Conservation (phyloP, 2,329 filamentous ascomycete species). For the Aspergillus pseudonomiae region DNA sequence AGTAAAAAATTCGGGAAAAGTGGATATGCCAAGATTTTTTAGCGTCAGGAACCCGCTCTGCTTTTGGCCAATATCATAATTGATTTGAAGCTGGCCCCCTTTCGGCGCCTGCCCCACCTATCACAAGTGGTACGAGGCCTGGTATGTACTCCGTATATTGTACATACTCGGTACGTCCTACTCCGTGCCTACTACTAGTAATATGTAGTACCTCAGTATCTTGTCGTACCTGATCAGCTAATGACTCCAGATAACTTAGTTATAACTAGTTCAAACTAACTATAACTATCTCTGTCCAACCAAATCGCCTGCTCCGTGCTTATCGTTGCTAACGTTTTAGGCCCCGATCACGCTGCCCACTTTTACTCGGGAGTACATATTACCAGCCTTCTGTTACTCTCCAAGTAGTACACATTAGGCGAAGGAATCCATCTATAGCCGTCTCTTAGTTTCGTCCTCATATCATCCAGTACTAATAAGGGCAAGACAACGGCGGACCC, state of each 20-base stretch:
- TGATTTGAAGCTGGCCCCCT: not conserved
- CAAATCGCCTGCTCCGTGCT: not conserved
- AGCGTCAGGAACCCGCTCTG: conserved; percentile 32
- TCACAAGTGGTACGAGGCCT: not conserved
- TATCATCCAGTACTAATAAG: not conserved
- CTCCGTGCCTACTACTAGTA: not conserved
- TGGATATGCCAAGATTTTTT: conserved; percentile 11
- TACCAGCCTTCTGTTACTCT: not conserved
- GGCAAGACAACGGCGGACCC: not conserved
- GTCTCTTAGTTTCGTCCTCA: not conserved
- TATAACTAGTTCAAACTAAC: too few species aligned
- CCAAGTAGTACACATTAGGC: not conserved
- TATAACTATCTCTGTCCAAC: not conserved
- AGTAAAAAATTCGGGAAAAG: conserved; percentile 7
- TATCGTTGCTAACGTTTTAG: not conserved
- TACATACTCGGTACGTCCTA: not conserved
- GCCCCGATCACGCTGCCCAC: not conserved
- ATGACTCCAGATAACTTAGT: not conserved
- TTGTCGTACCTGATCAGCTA: not conserved
- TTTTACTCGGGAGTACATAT: not conserved
- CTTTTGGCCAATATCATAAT: conserved; percentile 21
- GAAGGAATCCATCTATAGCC: not conserved
- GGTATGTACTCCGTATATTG: not conserved
- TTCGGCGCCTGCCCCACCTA: conserved; percentile 6
- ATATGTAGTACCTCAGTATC: not conserved